phyloP scores from a whole-genome alignment of 495 filamentous ascomycete genomes.

The Amphirosellinia nigrospora region DNA sequence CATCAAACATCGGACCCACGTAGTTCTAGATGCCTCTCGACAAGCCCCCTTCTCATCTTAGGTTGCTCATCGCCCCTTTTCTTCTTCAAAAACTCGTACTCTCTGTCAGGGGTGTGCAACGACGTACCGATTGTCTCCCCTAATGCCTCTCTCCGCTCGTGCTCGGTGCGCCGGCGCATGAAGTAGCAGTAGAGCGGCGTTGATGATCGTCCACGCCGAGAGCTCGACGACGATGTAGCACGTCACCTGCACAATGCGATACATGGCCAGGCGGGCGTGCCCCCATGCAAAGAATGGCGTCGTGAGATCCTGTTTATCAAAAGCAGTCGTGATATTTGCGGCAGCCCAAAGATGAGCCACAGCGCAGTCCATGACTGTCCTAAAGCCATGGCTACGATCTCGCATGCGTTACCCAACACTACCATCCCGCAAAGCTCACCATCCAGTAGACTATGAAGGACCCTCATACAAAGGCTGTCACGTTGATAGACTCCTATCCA shows the following conservation, averaged over 20 bases:
- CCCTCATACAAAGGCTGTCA: slow-evolving; percentile 65
- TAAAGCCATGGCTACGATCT: slow-evolving; percentile 75
- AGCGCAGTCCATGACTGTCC: slow-evolving; percentile 71
- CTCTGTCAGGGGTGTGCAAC: slow-evolving; percentile 11
- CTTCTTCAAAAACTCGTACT: slow-evolving; percentile 22
- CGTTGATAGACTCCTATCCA: slow-evolving; percentile 37
- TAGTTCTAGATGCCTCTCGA: slow-evolving; percentile 28
- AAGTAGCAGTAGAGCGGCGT: slow-evolving; percentile 65
- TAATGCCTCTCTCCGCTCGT: slow-evolving; percentile 30
- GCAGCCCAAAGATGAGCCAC: slow-evolving; percentile 83
- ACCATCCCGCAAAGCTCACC: slow-evolving; percentile 74
- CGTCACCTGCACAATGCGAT: slow-evolving; percentile 68
- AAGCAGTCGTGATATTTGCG: slow-evolving; percentile 68
- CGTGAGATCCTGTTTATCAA: slow-evolving; percentile 67
- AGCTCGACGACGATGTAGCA: slow-evolving; percentile 69
- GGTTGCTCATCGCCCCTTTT: slow-evolving; percentile 32
- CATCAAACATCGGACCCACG: not conserved
- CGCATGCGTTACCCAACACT: slow-evolving; percentile 69
- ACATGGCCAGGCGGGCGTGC: slow-evolving; percentile 77
- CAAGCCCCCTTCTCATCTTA: slow-evolving; percentile 34
- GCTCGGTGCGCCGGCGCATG: slow-evolving; percentile 63
- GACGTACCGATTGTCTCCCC: slow-evolving; percentile 30
- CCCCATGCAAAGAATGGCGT: slow-evolving; percentile 70
- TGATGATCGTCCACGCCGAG: slow-evolving; percentile 65
- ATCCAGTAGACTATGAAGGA: slow-evolving; percentile 79